A percentile compares a stretch with the other conserved stretches of the same genome.
Evolutionary conservation across 169 alveolate genomes (phyloP).

Genomic region (Plasmodium fragile): DNA sequence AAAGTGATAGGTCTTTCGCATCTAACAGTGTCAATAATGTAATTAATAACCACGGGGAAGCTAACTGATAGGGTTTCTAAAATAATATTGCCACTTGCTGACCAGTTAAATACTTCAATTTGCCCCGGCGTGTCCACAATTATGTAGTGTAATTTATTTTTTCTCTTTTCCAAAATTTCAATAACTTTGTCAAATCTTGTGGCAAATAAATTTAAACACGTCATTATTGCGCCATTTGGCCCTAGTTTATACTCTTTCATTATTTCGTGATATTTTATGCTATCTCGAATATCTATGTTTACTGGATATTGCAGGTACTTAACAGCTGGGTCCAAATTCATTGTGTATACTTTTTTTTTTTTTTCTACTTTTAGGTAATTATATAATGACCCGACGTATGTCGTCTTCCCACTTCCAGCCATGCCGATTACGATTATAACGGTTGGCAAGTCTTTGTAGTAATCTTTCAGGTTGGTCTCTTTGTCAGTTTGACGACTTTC

Average conservation of each 20-base stretch:
- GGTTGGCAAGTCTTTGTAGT: constrained; percentile 55
- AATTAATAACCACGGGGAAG: constrained; percentile 94
- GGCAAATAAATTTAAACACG: constrained; percentile 96
- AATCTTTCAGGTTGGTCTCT: constrained; percentile 29
- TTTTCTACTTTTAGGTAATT: constrained; percentile 82
- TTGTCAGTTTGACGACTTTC: neutral
- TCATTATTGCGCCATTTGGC: constrained; percentile 99
- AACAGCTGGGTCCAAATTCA: constrained; percentile 99
- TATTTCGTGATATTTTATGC: constrained; percentile 95
- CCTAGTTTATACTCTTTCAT: constrained; percentile 97
- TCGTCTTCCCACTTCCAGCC: constrained; percentile 98
- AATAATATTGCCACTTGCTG: constrained; percentile 98
- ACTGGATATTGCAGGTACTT: constrained; percentile 77
- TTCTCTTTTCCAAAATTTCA: constrained; percentile 89
- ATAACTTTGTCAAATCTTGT: constrained; percentile 96
- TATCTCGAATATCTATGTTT: constrained; percentile 94
- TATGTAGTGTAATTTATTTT: constrained; percentile 91
- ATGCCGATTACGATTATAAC: constrained; percentile 86
- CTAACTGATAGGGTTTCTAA: constrained; percentile 94
- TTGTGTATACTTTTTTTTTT: constrained; percentile 92
- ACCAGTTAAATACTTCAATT: constrained; percentile 98
- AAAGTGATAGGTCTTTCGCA: constrained; percentile 97
- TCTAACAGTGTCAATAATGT: constrained; percentile 96
- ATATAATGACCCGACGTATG: constrained; percentile 91
- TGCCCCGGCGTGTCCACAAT: constrained; percentile 99